Base-by-base conservation (phyloP, 2,329 filamentous ascomycete genomes). In the Neofusicoccum laricinum region DNA sequence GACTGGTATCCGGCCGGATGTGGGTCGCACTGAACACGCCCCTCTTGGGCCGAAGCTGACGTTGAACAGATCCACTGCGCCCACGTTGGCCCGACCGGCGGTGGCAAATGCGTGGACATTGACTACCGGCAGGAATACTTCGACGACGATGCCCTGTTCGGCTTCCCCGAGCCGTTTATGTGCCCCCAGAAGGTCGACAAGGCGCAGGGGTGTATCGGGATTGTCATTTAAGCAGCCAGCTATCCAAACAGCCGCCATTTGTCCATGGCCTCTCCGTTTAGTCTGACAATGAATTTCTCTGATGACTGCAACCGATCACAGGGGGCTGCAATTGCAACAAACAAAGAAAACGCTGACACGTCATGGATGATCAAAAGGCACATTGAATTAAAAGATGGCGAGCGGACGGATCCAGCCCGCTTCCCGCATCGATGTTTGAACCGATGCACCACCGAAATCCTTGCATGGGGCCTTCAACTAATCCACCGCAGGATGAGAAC, bases 81-180 rank as follows among this genome's bases (percentile, higher is more conserved):
- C 11, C 71, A 73, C 48, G 71, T 73, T 6, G 72, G 72, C n/a
- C 71, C 72, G 1, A 68, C 65, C 3, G 72, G 72, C 15, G 67
- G 68, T 17, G 68, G 67, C n/a, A 74, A 74, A 65, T 74, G 72
- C 48, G 67, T 72, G 10, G 63, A 73, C 36, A 68, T 68, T 25
- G 66, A 70, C 34, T 73, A 72, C 64, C 66, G 67, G 2, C 41
- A 62, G 12, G 68, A 69, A 11, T 74, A 73, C 51, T 73, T 72
- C 49, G 69, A 72, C 36, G 70, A 72, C 36, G 64, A 61, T 6
- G 51, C 46, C 7, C 50, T 72, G 7, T 72, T 71, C 25, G 62
- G 66, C 2, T 8, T 58, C 10, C 38, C 40, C 6, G 53, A 58
- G 53, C 53, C 53, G 3, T 58, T 58, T 38, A 58, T 43, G 15